Base-by-base conservation (phyloP, 2,329 filamentous ascomycete genomes). In the Paecilomyces formosus region DNA sequence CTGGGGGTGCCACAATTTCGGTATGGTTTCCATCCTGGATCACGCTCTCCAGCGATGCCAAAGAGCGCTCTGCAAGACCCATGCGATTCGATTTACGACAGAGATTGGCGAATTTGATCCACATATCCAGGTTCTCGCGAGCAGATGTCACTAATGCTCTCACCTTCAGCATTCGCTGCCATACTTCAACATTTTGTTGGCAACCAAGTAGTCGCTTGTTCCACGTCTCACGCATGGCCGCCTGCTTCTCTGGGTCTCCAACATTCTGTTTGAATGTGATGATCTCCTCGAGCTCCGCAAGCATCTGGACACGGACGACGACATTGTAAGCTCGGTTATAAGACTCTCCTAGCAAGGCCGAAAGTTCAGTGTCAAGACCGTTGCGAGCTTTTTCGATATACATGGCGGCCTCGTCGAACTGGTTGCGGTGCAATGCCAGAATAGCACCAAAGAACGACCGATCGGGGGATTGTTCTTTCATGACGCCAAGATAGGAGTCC, bases 51-150 rank as follows among this genome's bases (percentile, higher is more conserved):
- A 99, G 81, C 61, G 91, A 90, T 71, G 94, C 92, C 56, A 99
- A 79, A 11, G 92, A 95, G 76, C 96, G 95, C 76, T 99, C 94
- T 0, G 94, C 94, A 54, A 99, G 83, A 9, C 94, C 93, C 82
- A 93, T 92, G 30, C 94, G 88, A 59, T 91, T 89, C 52, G 93
- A 96, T 75, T 99, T 99, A 68, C 95, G 89, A 75, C 95, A 99
- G 5, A 99, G 85, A 68, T 97, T 99, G 68, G 94, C 90, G 72
- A 97, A 99, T 72, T 99, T 99, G 79, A 99, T 97, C 87, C 92
- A 97, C 92, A 99, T 99, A 68, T 96, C 90, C 81, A 96, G 91
- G 68, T 97, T 97, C 72, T 99, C 92, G 33, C 85, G 85, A 0
- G 95, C 93, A 0, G 88, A 88, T 61, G 97, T 93, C 60, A 99